phyloP scores from a whole-genome alignment of 2,329 filamentous ascomycete species.

The Exutisphaerella laricina region DNA sequence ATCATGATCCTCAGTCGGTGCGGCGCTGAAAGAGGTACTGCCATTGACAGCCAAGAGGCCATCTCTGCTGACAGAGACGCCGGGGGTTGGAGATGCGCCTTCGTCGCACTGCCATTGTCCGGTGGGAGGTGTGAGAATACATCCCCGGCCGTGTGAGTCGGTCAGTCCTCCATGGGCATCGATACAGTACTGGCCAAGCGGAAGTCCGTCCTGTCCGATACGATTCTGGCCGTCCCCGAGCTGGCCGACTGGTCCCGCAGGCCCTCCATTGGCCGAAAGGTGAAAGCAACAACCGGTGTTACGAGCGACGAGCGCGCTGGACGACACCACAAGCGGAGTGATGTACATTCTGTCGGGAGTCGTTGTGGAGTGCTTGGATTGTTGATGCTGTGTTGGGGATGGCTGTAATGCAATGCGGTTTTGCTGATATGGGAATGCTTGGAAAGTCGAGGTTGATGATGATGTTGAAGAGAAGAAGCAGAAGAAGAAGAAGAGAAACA shows the following conservation, averaged over 20 bases:
- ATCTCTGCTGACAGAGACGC: constrained; percentile 52
- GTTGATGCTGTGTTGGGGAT: background rate
- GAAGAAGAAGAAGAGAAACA: too few species aligned
- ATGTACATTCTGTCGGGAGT: background rate
- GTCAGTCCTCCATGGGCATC: constrained; percentile 48
- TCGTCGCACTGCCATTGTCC: constrained; percentile 58
- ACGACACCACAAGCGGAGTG: background rate
- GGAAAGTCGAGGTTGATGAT: background rate
- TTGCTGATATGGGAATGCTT: background rate
- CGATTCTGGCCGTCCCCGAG: constrained; percentile 58
- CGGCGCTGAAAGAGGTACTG: constrained; percentile 49
- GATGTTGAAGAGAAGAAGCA: constrained; percentile 2
- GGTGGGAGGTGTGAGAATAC: constrained; percentile 57
- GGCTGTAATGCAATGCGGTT: background rate
- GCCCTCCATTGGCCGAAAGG: constrained; percentile 38
- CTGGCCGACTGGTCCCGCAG: constrained; percentile 53
- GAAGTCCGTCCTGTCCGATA: constrained; percentile 42
- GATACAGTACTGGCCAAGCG: constrained; percentile 50
- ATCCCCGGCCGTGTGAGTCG: constrained; percentile 54
- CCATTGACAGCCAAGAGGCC: constrained; percentile 51
- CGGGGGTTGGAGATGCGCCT: constrained; percentile 47
- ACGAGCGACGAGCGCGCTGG: background rate
- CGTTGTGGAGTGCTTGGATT: background rate
- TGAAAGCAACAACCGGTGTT: constrained; percentile 45
- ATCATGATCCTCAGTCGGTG: constrained; percentile 48